Base-by-base conservation (phyloP, 2,329 filamentous ascomycete genomes). In the Monilinia fructicola region DNA sequence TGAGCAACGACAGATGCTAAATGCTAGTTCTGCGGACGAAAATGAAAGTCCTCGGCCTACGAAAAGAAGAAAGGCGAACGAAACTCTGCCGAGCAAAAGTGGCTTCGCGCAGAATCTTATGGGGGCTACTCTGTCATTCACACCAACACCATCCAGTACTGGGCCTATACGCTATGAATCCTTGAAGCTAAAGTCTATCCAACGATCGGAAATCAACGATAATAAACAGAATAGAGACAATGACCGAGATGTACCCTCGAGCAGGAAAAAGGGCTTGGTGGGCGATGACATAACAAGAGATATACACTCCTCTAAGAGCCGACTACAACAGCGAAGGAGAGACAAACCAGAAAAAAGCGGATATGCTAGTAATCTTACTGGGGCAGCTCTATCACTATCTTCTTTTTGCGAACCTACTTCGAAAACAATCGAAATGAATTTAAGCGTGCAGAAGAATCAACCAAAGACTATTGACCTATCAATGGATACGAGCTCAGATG, bases 51-150 rank as follows among this genome's bases (percentile, higher is more conserved):
- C 80, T 67, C 75, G 71, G 66, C 71, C 80, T 18, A 50, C 75
- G 2, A 84, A 84, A 73, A 78, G 80, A 66, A 77, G 77, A 59
- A 81, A 76, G 68, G 73, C 73, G 62, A 77, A 80, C 6, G 67
- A 75, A 11, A 74, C 76, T 7, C 78, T 78, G 26, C 77, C 78
- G 28, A 82, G 77, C 73, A 84, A 81, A 71, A 79, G 73, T 67
- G 81, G 82, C 7, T 85, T 84, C 73, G 82, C 82, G 6, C 80
- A 81, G 69, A 83, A 78, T 70, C 74, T 85, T 4, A 84, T 84
- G 70, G 83, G 83, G 3, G 78, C 82, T 26, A 73, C 79, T 5
- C 70, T 85, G 58, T 79, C 76, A 6, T 74, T 84, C 23, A 58
- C 68, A 26, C 72, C 72, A n/a, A 72, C 63, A 68, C 70, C 72